phyloP scores from a whole-genome alignment of 495 filamentous ascomycete genomes.

The Aspergillus incahuasiensis region DNA sequence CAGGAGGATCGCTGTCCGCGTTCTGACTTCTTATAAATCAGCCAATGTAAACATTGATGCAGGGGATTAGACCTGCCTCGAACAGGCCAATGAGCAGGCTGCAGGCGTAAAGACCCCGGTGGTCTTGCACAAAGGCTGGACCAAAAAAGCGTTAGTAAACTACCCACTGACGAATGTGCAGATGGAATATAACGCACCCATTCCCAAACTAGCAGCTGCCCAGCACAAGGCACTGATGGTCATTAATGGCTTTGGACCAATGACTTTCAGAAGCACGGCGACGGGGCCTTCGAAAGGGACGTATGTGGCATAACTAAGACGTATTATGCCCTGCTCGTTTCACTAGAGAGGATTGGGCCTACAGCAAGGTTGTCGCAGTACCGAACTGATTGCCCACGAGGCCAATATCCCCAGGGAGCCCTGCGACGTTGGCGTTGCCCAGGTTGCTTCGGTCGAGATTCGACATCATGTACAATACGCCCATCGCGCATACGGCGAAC shows the following conservation, averaged over 20 bases:
- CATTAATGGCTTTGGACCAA: not conserved
- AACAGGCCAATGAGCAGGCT: not conserved
- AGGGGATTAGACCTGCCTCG: not conserved
- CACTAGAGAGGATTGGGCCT: too few species aligned
- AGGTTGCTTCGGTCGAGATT: conserved; percentile 39
- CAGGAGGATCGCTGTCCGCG: not conserved
- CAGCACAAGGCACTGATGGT: not conserved
- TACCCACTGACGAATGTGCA: too few species aligned
- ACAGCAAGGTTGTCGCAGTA: conserved; percentile 41
- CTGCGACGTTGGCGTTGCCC: conserved; percentile 44
- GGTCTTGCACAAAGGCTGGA: too few species aligned
- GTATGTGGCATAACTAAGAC: conserved; percentile 41
- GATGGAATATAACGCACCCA: not conserved
- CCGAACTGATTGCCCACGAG: conserved; percentile 40
- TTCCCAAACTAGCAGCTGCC: not conserved
- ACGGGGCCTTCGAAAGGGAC: conserved; percentile 29
- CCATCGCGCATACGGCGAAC: conserved; percentile 5
- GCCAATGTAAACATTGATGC: not conserved
- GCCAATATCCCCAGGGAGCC: conserved; percentile 42
- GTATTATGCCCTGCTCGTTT: too few species aligned
- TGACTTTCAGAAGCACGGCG: conserved; percentile 43
- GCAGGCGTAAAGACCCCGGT: not conserved
- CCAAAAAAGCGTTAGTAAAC: too few species aligned
- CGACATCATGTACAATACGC: conserved; percentile 39
- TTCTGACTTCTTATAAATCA: not conserved